Evolutionary conservation across 495 filamentous ascomycete species (phyloP).

Genomic region (Ascobolus immersus): DNA sequence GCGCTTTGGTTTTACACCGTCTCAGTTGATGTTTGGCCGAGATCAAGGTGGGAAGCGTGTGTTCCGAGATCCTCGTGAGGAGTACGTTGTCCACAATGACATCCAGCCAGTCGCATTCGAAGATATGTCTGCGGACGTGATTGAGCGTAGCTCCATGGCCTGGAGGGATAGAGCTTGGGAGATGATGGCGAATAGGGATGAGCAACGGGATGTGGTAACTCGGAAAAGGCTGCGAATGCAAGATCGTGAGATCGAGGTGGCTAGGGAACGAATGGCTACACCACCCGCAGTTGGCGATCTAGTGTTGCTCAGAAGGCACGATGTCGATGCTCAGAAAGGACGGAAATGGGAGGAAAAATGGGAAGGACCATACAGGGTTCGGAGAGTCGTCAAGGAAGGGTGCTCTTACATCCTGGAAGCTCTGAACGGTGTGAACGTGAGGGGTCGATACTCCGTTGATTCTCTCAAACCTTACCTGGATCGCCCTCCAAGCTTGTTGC

Average conservation of each 20-base stretch:
- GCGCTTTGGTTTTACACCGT: background rate
- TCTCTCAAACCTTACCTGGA: background rate
- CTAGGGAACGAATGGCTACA: too few relatives aligned
- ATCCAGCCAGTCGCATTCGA: too few relatives aligned
- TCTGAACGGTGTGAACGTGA: background rate
- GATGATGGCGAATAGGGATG: background rate
- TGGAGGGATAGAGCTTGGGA: background rate
- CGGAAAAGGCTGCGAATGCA: background rate
- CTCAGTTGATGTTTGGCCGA: background rate
- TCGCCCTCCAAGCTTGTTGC: too few relatives aligned
- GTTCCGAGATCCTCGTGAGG: too few relatives aligned
- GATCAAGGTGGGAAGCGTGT: background rate
- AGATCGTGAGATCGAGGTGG: too few relatives aligned
- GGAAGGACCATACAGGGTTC: constrained; percentile 3
- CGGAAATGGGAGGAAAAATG: constrained; percentile 1
- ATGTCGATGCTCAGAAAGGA: background rate
- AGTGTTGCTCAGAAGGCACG: constrained; percentile 1
- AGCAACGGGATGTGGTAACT: too few relatives aligned
- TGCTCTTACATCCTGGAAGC: background rate
- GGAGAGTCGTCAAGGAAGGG: background rate
- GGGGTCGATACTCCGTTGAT: background rate
- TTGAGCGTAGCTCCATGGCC: too few relatives aligned
- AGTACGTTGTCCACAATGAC: too few relatives aligned
- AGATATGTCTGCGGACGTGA: too few relatives aligned
- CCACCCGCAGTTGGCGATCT: background rate